Conservation (phyloP, 805 yeast species). For the Wickerhamomyces silvicola region DNA sequence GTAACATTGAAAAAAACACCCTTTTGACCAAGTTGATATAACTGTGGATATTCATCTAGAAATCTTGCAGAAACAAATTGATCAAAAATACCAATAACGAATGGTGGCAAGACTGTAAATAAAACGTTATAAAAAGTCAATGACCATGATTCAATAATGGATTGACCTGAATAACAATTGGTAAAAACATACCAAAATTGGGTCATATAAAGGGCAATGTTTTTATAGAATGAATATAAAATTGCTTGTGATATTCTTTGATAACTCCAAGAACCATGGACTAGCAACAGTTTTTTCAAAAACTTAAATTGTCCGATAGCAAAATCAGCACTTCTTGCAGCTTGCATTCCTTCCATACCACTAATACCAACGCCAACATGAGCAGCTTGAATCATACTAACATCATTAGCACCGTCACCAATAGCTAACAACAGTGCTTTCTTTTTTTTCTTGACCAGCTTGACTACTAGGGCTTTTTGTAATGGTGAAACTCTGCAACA, state of each 20-base stretch:
- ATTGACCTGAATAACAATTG: conserved; percentile 92
- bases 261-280: conserved; percentile 97
- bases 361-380: conserved; percentile 99
- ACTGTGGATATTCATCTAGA: conserved; percentile 85
- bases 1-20: conserved; percentile 84
- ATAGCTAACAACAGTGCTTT: conserved; percentile 74
- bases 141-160: conserved; percentile 96
- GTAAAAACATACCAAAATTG: conserved; percentile 97
- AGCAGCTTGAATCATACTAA: conserved; percentile 98
- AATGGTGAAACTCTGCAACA: conserved; percentile 98
- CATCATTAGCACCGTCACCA: conserved; percentile 99
- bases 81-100: conserved; percentile 93
- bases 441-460: conserved; percentile 81
- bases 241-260: conserved; percentile 91
- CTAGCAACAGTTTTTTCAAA: conserved; percentile 73
- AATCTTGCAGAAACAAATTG: conserved; percentile 90
- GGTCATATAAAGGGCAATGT: conserved; percentile 92
- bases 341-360: conserved; percentile 99
- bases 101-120: conserved; percentile 92
- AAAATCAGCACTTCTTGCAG: conserved; percentile 96
- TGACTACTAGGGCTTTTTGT: conserved; percentile 94
- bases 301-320: conserved; percentile 94
- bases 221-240: conserved; percentile 91
- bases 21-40: conserved; percentile 85
- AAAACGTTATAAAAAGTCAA: conserved; percentile 92